phyloP scores from a whole-genome alignment of 192 early-diverging fungal genomes.

The Coemansia sp. region DNA sequence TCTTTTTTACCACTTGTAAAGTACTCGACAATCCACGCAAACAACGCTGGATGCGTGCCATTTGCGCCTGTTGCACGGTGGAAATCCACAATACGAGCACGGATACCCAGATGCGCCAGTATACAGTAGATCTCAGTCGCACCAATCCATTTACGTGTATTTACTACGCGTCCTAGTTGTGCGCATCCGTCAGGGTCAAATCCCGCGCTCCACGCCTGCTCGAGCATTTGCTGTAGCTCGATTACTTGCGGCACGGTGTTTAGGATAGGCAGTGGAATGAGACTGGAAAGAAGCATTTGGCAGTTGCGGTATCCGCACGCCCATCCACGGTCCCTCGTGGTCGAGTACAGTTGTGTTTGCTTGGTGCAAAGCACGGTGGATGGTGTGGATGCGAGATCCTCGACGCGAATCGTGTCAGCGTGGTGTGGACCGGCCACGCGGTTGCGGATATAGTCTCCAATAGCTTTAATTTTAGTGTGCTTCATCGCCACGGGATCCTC shows the following conservation, averaged over 20 bases:
- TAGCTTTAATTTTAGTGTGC: not conserved
- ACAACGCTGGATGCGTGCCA: slow-evolving; percentile 55
- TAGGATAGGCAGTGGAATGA: slow-evolving; percentile 6
- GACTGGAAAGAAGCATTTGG: slow-evolving; percentile 63
- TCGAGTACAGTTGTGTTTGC: slow-evolving; percentile 19
- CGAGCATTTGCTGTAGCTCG: slow-evolving; percentile 56
- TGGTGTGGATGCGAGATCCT: not conserved
- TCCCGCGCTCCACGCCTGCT: slow-evolving; percentile 59
- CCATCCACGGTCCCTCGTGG: slow-evolving; percentile 58
- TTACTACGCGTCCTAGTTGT: slow-evolving; percentile 57
- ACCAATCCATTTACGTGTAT: slow-evolving; percentile 69
- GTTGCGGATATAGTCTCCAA: slow-evolving; percentile 2
- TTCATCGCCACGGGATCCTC: not conserved
- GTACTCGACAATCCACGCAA: slow-evolving; percentile 59
- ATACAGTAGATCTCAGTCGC: slow-evolving; percentile 67
- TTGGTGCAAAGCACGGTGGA: slow-evolving; percentile 21
- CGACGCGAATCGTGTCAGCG: not conserved
- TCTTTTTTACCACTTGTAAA: too few species aligned
- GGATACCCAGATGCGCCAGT: slow-evolving; percentile 56
- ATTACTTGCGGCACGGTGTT: not conserved
- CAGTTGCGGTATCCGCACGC: slow-evolving; percentile 72
- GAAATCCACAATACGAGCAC: slow-evolving; percentile 63
- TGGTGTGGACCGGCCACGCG: not conserved
- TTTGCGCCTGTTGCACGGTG: slow-evolving; percentile 56
- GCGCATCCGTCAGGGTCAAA: slow-evolving; percentile 58